phyloP scores from a whole-genome alignment of 2,329 filamentous ascomycete species.

The Xenoacremonium recifei region DNA sequence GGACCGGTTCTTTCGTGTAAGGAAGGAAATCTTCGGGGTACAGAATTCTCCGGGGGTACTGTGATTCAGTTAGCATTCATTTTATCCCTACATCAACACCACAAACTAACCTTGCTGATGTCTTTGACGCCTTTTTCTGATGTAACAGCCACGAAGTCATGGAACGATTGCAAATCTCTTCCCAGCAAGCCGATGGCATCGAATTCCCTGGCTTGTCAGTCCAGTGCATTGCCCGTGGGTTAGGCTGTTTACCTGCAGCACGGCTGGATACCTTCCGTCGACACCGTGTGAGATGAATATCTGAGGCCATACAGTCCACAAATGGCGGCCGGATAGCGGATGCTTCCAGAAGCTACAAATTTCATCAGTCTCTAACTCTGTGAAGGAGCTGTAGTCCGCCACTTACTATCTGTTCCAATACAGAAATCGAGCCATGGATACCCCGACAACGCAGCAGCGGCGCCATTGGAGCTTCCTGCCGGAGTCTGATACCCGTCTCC shows the following conservation, averaged over 20 bases:
- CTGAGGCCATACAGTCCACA: not conserved
- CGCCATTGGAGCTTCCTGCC: constrained; percentile 25
- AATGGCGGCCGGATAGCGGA: not conserved
- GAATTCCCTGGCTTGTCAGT: no score
- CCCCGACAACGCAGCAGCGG: constrained; percentile 24
- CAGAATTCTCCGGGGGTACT: not conserved
- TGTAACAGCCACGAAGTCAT: not conserved
- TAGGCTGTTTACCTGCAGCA: not conserved
- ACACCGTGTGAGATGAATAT: not conserved
- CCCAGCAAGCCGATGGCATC: not conserved
- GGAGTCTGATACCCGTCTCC: constrained; percentile 28
- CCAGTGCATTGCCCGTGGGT: not conserved
- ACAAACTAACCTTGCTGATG: not conserved
- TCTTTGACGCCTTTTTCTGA: not conserved
- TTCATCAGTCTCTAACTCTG: not conserved
- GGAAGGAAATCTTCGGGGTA: not conserved
- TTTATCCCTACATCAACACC: not conserved
- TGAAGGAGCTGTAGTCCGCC: not conserved
- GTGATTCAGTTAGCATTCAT: not conserved
- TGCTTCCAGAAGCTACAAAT: not conserved
- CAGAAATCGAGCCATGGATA: constrained; percentile 29
- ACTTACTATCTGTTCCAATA: constrained; percentile 17
- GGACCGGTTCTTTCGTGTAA: not conserved
- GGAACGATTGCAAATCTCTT: not conserved
- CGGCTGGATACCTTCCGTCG: not conserved